phyloP scores from a whole-genome alignment of 352 stramenopile genomes.

The Globisporangium recalcitrans region DNA sequence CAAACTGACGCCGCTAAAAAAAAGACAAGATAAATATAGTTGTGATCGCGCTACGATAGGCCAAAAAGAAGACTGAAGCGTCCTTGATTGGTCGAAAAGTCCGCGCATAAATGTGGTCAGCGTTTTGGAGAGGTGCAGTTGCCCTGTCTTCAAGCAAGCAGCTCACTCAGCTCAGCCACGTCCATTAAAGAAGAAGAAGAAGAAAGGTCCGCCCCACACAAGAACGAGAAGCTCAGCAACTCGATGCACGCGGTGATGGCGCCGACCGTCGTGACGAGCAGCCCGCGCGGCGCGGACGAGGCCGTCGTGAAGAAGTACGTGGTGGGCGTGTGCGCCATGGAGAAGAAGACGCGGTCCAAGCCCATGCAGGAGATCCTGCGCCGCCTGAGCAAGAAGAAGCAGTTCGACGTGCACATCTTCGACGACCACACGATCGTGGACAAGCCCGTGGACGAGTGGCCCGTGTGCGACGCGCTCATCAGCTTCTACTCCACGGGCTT shows the following conservation, averaged over 20 bases:
- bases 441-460: slow-evolving; percentile 92
- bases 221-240: background rate
- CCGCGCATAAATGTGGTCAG: background rate
- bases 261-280: background rate
- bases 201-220: background rate
- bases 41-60: background rate
- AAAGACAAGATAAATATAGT: background rate
- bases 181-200: background rate
- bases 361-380: slow-evolving; percentile 96
- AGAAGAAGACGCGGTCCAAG: slow-evolving; percentile 98
- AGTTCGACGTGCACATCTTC: slow-evolving; percentile 98
- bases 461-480: slow-evolving; percentile 96
- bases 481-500: slow-evolving; percentile 98
- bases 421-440: slow-evolving; percentile 96
- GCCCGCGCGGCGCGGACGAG: slow-evolving; percentile 8
- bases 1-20: background rate
- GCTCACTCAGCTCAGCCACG: background rate
- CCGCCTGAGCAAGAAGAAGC: slow-evolving; percentile 86
- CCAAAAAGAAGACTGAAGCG: background rate
- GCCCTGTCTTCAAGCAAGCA: slow-evolving; percentile 5
- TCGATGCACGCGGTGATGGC: slow-evolving; percentile 8
- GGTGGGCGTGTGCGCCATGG: slow-evolving; percentile 98
- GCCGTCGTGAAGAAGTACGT: slow-evolving; percentile 55
- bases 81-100: background rate
- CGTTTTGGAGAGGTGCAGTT: background rate